These are phyloP conservation scores for Epichloe gansuensis DNA, from an alignment of 2,329 filamentous ascomycete genomes.

Conservation along the genomic window DNA sequence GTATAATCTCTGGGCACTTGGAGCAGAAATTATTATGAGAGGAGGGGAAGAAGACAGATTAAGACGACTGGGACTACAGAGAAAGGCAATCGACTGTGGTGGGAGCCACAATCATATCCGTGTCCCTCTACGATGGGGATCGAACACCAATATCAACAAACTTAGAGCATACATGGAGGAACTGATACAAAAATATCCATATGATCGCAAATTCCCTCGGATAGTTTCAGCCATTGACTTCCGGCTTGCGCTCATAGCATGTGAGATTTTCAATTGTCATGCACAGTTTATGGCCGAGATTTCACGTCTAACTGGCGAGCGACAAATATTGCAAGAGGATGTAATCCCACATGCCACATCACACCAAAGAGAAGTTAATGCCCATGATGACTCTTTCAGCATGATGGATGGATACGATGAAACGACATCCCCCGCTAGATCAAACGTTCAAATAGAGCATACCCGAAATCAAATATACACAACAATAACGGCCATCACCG, in stretches of 20 bases:
- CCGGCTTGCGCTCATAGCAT: constrained; percentile 65
- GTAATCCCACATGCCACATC: neutral
- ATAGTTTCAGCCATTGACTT: constrained; percentile 59
- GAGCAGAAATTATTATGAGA: constrained; percentile 70
- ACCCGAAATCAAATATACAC: constrained; percentile 39
- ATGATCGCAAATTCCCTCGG: constrained; percentile 46
- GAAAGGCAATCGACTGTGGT: neutral
- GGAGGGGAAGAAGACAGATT: constrained; percentile 26
- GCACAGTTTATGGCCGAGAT: constrained; percentile 40
- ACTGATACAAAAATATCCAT: constrained; percentile 65
- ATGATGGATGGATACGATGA: neutral
- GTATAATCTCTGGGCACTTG: constrained; percentile 66
- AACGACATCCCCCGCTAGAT: neutral
- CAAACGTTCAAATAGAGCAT: constrained; percentile 18
- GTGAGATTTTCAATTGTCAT: constrained; percentile 67
- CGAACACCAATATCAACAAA: constrained; percentile 30
- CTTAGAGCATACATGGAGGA: constrained; percentile 57
- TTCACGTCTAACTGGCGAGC: constrained; percentile 19
- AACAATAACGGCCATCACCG: constrained; percentile 49
- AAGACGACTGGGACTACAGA: neutral
- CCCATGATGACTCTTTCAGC: neutral
- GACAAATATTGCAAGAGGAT: constrained; percentile 4
- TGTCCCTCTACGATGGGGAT: constrained; percentile 25
- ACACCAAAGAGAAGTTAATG: neutral
- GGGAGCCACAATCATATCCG: neutral